These are phyloP conservation scores for Conticribra weissflogii DNA, from an alignment of 108 stramenopile genomes.

Conservation along the genomic window DNA sequence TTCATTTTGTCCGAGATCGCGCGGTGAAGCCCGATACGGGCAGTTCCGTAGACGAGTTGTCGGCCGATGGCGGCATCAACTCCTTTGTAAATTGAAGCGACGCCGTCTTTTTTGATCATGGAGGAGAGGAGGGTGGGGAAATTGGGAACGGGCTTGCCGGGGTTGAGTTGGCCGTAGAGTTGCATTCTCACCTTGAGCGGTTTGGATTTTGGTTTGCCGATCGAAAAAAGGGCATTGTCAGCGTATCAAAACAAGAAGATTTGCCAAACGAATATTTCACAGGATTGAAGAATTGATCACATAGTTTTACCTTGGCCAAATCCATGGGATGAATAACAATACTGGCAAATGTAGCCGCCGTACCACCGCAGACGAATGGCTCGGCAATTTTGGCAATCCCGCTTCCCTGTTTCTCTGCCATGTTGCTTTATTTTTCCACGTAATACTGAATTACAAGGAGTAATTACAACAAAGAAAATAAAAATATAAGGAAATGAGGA, in stretches of 20 bases:
- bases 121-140: constrained; percentile 73
- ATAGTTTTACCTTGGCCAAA: constrained; percentile 87
- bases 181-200: constrained; percentile 83
- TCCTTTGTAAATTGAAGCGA: constrained; percentile 86
- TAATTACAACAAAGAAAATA: neutral
- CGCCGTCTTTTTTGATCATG: constrained; percentile 85
- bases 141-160: constrained; percentile 84
- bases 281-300: too few relatives aligned
- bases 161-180: constrained; percentile 91
- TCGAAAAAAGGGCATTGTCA: neutral
- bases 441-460: neutral
- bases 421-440: constrained; percentile 7
- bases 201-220: neutral
- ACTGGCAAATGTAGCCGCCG: constrained; percentile 95
- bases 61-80: constrained; percentile 97
- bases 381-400: constrained; percentile 67
- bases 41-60: constrained; percentile 98
- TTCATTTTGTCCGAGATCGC: constrained; percentile 90
- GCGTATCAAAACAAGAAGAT: too few relatives aligned
- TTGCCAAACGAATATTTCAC: too few relatives aligned
- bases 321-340: constrained; percentile 97
- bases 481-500: too few relatives aligned
- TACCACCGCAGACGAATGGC: constrained; percentile 91
- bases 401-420: constrained; percentile 39
- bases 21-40: constrained; percentile 97